Base-by-base conservation (phyloP, 2,329 filamentous ascomycete genomes). In the Salinomyces thailandicus region DNA sequence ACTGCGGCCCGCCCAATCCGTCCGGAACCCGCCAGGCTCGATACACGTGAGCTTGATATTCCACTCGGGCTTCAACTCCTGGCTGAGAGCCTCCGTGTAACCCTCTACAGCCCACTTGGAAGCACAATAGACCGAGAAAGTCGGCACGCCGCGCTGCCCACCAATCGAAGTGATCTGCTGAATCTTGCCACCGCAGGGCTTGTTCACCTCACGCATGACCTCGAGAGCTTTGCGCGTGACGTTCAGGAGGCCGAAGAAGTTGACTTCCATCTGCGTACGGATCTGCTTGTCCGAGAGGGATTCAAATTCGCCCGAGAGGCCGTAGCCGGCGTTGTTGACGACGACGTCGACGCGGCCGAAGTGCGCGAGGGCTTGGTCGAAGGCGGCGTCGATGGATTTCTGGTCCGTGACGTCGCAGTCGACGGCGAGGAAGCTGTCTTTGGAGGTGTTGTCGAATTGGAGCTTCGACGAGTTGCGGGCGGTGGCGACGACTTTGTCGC, bases 311-410 rank as follows among this genome's bases (percentile, higher is more conserved):
- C 68, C 70, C 5, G 57, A 50, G 1, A 73, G 56, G n/a, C 70
- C 69, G 40, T 75, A 77, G 2, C 73, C 75, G 2, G 27, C 27
- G 14, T 30, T 30, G 27, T 33, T 77, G 40, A 75, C 65, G 4
- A 77, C 68, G 1, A 77, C 67, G 49, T 79, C 73, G 30, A 79
- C 55, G 5, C 69, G 66, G 13, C 66, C 64, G 48, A 75, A 78
- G 32, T 66, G 67, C 2, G 63, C 53, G 16, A 66, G 36, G 0
- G 65, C 63, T 13, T 57, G 53, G 5, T 65, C 56, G 44, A 72
- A 66, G 1, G 67, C 66, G 5, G 55, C 55, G 19, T 65, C 52
- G 36, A 73, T 66, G 2, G 69, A 66, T 2, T 43, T 45, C 17
- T 45, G 33, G 26, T 54, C 51, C 0, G 65, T 68, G 1, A 75